Evolutionary conservation across 2,329 filamentous ascomycete genomes (phyloP).

Genomic region (Ceratocystis diversiconidia): DNA sequence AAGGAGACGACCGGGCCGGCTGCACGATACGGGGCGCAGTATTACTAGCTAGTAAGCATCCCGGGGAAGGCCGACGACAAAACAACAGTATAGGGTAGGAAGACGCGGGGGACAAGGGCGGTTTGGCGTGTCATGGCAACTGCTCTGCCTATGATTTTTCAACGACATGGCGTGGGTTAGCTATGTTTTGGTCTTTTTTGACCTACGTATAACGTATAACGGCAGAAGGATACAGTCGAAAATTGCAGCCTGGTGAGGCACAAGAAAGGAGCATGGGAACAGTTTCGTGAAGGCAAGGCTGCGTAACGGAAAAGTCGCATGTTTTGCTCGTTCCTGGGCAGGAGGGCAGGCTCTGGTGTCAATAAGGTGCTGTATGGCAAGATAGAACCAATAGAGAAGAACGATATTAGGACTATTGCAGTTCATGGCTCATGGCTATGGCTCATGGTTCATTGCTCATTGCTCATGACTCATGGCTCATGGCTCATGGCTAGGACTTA

Average conservation of each 20-base stretch:
- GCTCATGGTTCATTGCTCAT: too few relatives aligned
- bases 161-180: too few relatives aligned
- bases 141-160: too few relatives aligned
- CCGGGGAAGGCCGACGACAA: neutral
- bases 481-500: neutral
- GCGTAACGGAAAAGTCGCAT: neutral
- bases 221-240: too few relatives aligned
- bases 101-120: too few relatives aligned
- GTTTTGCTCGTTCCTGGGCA: neutral
- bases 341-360: neutral
- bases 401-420: too few relatives aligned
- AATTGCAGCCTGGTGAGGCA: too few relatives aligned
- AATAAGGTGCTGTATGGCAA: too few relatives aligned
- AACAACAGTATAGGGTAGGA: neutral
- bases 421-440: too few relatives aligned
- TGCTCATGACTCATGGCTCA: neutral
- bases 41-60: neutral
- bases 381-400: too few relatives aligned
- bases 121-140: too few relatives aligned
- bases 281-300: neutral
- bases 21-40: neutral
- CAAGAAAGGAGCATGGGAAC: neutral
- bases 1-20: neutral
- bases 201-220: too few relatives aligned
- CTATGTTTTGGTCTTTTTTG: neutral